phyloP scores from a whole-genome alignment of 352 stramenopile species.

The Globisporangium camurandrum region DNA sequence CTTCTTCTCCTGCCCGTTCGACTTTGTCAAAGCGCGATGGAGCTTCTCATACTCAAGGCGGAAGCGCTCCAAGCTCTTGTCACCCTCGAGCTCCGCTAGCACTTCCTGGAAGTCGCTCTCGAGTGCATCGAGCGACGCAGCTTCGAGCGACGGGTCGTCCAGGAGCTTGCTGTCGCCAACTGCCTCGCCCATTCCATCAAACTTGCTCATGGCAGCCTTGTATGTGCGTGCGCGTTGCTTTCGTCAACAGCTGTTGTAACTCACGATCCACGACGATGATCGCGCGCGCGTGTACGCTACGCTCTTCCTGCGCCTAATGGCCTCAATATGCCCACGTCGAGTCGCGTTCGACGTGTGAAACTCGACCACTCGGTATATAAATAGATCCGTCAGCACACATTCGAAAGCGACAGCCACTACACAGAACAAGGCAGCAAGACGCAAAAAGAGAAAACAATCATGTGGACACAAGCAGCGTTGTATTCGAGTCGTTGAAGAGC shows the following conservation, averaged over 20 bases:
- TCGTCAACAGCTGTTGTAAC: not conserved
- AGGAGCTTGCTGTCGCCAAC: conserved; percentile 35
- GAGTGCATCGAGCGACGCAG: conserved; percentile 74
- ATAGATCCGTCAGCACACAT: no score
- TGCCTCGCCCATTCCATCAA: conserved; percentile 7
- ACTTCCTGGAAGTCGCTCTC: conserved; percentile 94
- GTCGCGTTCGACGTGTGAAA: no score
- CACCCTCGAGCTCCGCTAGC: conserved; percentile 84
- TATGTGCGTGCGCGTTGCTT: not conserved
- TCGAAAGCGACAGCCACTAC: no score
- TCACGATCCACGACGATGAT: not conserved
- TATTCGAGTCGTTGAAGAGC: no score
- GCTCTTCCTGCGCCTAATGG: no score
- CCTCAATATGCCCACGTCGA: no score
- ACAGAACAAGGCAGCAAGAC: no score
- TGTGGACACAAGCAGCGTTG: no score
- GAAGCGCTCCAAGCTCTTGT: conserved; percentile 92
- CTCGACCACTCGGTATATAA: no score
- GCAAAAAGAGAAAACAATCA: no score
- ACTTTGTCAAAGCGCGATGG: conserved; percentile 90
- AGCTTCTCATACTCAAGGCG: conserved; percentile 95
- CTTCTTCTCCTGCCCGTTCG: conserved; percentile 92
- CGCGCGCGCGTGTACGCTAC: no score
- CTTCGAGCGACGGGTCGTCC: conserved; percentile 39
- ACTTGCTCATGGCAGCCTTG: conserved; percentile 13